These are phyloP conservation scores for Xylaria sp. DNA, from an alignment of 2,329 filamentous ascomycete species.

Conservation along the genomic window DNA sequence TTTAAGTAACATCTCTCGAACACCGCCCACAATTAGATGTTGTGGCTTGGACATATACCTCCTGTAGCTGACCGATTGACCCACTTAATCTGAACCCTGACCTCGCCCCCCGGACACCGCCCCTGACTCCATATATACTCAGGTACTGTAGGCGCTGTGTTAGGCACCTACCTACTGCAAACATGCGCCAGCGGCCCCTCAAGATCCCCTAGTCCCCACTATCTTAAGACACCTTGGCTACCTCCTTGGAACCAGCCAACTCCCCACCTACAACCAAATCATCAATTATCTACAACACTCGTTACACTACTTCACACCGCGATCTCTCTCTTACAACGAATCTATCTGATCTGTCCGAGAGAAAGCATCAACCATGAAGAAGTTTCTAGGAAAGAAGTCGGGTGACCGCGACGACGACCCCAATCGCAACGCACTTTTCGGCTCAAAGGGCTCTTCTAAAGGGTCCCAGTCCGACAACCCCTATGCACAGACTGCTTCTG, in stretches of 20 bases:
- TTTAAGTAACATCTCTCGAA: not conserved
- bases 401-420: slow-evolving; percentile 61
- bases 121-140: not conserved
- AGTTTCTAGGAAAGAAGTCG: slow-evolving; percentile 68
- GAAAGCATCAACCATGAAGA: slow-evolving; percentile 61
- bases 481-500: slow-evolving; percentile 62
- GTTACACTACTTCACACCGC: slow-evolving; percentile 16
- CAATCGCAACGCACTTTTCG: slow-evolving; percentile 63
- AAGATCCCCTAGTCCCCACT: slow-evolving; percentile 27
- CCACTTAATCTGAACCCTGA: slow-evolving; percentile 31
- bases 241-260: slow-evolving; percentile 30
- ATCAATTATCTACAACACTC: slow-evolving; percentile 27
- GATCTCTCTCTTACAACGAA: slow-evolving; percentile 19
- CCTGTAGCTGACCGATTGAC: slow-evolving; percentile 30
- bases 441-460: slow-evolving; percentile 63
- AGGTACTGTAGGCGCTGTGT: not conserved
- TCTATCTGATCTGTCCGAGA: not conserved
- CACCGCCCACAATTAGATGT: slow-evolving; percentile 16
- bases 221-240: slow-evolving; percentile 44
- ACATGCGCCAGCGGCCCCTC: slow-evolving; percentile 5
- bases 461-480: slow-evolving; percentile 64
- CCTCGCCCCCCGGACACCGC: slow-evolving; percentile 22
- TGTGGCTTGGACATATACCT: slow-evolving; percentile 23
- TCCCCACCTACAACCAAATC: slow-evolving; percentile 16
- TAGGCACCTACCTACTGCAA: not conserved